A percentile compares a stretch with the other conserved stretches of the same genome.
Conservation (phyloP, 768 basidiomycete genomes). For the Lactarius deliciosus region DNA sequence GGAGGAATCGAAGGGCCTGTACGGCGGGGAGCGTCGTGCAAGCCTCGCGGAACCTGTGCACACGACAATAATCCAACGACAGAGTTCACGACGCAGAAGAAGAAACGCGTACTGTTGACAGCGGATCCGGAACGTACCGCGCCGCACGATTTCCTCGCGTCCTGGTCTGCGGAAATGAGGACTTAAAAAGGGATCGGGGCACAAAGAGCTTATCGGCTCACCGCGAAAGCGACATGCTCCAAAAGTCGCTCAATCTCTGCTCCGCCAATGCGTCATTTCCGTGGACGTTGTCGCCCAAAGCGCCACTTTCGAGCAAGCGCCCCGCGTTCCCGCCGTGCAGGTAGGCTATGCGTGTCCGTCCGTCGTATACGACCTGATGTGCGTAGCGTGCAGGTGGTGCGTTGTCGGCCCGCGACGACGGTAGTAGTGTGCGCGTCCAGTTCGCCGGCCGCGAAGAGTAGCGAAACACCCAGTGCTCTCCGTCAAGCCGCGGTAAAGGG, state of each 20-base stretch:
- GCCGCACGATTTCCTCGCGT: conserved; percentile 60
- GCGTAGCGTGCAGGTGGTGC: conserved; percentile 66
- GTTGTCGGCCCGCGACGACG: background rate
- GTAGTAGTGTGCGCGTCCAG: conserved; percentile 46
- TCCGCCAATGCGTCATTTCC: conserved; percentile 25
- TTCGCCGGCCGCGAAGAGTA: conserved; percentile 59
- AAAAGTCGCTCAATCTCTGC: conserved; percentile 67
- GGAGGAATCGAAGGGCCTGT: conserved; percentile 69
- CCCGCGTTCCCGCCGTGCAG: conserved; percentile 81
- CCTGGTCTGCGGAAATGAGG: conserved; percentile 47
- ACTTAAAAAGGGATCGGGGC: background rate
- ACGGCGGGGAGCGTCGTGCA: conserved; percentile 61
- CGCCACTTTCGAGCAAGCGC: conserved; percentile 31
- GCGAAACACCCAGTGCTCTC: conserved; percentile 67
- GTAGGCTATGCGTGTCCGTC: conserved; percentile 52
- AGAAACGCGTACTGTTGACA: conserved; percentile 61
- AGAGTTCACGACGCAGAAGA: conserved; percentile 2
- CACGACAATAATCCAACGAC: background rate
- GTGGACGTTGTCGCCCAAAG: conserved; percentile 25
- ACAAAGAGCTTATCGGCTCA: conserved; percentile 34
- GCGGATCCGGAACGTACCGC: conserved; percentile 62
- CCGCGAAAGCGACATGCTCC: conserved; percentile 71
- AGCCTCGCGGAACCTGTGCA: conserved; percentile 74
- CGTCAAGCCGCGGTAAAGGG: conserved; percentile 44
- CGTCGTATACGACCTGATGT: conserved; percentile 76